Evolutionary conservation across 1,139 yeast species (phyloP), one percentile per base, ranked within the genome.

Genomic region (Suhomyces coccinellae): DNA sequence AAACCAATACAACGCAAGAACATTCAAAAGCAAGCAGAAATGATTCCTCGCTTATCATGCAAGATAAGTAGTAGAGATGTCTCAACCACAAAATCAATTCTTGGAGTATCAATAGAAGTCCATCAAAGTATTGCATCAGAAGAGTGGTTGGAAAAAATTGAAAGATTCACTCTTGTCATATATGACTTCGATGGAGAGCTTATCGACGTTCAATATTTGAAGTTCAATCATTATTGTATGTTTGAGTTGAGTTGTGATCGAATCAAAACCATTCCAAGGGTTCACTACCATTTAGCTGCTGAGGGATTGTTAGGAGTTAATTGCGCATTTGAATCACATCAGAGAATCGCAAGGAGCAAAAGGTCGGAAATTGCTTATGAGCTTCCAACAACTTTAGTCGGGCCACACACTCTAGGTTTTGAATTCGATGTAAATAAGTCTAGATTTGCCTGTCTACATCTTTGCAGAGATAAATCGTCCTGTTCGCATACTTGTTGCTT

Each of bases 401-500:
- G 8, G 24, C 24, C 24, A 20, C 24, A 20, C 2, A 10, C 12
- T 10, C n/a, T 11, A 26, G 2, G 15, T 7, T 33, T 6, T 14
- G 17, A 33, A n/a, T 6, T 5, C n/a, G 6, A n/a, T 5, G 34
- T 8, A 3, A 32, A 15, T 17, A 13, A 13, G 15, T 4, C 14
- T 10, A 17, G 3, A 12, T 17, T 15, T 15, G n/a, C 15, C 2
- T 39, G 41, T 20, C 10, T 33, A 13, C 41, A 39, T 17, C 7
- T 6, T 7, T 39, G 41, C 14, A 4, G 6, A 11, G 41, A 39
- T 28, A 39, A 39, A 15, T 26, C 28, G 2, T 15, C 13, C 4
- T 39, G 41, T 20, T 2, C 31, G 2, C 41, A 39, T 13, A 39
- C 41, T 12, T 39, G 41, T 20, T 33, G 41, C 17, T 27, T 39